Base-by-base conservation (phyloP, 257 asterid genomes). In the Scutellaria barbata region DNA sequence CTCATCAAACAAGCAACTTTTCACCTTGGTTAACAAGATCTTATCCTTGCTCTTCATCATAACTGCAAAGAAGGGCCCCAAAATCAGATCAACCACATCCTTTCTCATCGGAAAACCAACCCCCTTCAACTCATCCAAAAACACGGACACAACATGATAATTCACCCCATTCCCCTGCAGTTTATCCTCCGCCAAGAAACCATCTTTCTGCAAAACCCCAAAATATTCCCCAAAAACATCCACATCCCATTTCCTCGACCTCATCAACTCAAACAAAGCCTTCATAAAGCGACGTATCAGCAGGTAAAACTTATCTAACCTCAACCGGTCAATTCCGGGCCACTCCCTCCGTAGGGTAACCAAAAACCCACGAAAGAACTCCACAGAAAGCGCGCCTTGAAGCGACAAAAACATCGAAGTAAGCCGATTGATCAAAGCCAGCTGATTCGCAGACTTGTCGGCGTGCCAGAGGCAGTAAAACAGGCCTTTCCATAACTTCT, bases 391-490 rank as follows among this genome's bases (percentile, higher is more conserved):
- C 46, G 83, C 72, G 5, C 86, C 86, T n/a, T 85, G 83, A 43
- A 92, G 89, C 35, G 82, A 72, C 4, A 80, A 51, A 37, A 89
- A 83, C 78, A 92, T 78, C 48, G 92, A 83, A 5, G 90, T 79
- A 18, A 89, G 81, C 3, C 92, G 85, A 45, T 85, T 43, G 61
- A 88, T 87, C 25, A 92, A 80, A 4, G 85, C 79, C 50, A 90
- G 72, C 85, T 95, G 98, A 69, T 92, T 88, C 8, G 84, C 92
- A 43, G 93, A 73, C 81, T 92, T 95, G 76, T 92, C 98, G 10
- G 95, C 77, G 79, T 91, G 99, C 98, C 99, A 91, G 10, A 95
- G 77, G 77, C 96, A 92, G 76, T 92, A 95, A 53, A 95, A 95
- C 5, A 95, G 89, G 6, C 97, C 97, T 35, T 95, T 95, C 99